phyloP scores from a whole-genome alignment of 2,329 filamentous ascomycete species.

The Pestalotiopsis sp. region DNA sequence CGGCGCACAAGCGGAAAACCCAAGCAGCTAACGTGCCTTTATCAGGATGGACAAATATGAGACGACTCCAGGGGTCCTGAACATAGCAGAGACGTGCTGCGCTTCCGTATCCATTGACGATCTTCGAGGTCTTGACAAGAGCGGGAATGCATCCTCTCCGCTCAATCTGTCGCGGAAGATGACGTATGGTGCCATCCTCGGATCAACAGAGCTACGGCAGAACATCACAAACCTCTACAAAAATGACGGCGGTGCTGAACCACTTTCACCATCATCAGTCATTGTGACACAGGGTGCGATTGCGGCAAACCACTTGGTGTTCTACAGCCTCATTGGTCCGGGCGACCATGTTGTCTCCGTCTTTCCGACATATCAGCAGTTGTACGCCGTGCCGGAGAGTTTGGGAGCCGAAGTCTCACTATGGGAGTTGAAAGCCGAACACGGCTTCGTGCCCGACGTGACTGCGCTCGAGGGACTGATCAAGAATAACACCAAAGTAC shows the following conservation, averaged over 20 bases:
- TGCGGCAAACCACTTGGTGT: conserved; percentile 77
- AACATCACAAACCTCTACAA: conserved; percentile 69
- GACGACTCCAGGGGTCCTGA: conserved; percentile 57
- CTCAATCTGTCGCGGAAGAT: conserved; percentile 60
- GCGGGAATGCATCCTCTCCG: conserved; percentile 44
- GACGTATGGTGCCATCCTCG: conserved; percentile 74
- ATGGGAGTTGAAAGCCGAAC: conserved; percentile 69
- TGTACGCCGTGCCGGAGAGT: conserved; percentile 74
- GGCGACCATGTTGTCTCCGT: conserved; percentile 86
- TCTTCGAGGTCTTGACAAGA: conserved; percentile 59
- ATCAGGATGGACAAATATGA: conserved; percentile 61
- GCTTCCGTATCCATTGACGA: conserved; percentile 74
- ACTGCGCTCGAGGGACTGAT: conserved; percentile 67
- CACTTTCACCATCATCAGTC: conserved; percentile 56
- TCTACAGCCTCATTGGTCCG: conserved; percentile 71
- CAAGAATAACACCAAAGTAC: conserved; percentile 65
- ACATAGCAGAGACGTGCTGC: conserved; percentile 80
- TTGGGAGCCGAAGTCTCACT: conserved; percentile 77
- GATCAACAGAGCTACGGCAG: conserved; percentile 62
- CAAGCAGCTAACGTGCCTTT: too few species aligned
- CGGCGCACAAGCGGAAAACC: too few species aligned
- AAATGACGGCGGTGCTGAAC: conserved; percentile 46
- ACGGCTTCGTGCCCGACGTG: conserved; percentile 69
- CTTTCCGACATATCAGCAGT: conserved; percentile 84
- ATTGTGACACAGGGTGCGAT: conserved; percentile 82